These are phyloP conservation scores for Dioszegia aurantiaca DNA, from an alignment of 768 basidiomycete species.

Conservation along the genomic window DNA sequence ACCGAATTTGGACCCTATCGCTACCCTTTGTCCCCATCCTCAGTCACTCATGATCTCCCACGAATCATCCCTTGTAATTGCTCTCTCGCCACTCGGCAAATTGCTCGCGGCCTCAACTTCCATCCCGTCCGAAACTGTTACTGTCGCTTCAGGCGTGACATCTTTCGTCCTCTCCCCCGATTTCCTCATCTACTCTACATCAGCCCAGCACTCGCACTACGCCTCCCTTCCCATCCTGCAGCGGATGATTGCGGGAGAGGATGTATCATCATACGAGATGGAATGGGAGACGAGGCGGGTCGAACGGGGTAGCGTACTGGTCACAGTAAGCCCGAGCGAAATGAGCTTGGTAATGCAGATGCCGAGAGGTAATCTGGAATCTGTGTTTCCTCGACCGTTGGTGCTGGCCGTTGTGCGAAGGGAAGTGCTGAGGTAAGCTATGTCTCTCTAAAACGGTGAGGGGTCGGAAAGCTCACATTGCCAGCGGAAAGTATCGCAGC, in stretches of 20 bases:
- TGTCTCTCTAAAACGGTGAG: not conserved
- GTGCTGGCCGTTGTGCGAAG: constrained; percentile 78
- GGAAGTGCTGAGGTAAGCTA: constrained; percentile 68
- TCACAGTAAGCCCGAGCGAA: constrained; percentile 76
- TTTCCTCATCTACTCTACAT: constrained; percentile 81
- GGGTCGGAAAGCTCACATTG: constrained; percentile 15
- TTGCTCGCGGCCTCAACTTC: constrained; percentile 55
- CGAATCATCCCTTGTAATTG: constrained; percentile 58
- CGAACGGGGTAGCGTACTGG: constrained; percentile 85
- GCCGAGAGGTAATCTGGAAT: constrained; percentile 96
- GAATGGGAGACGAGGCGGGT: constrained; percentile 72
- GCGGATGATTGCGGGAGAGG: constrained; percentile 34
- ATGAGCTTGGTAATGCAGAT: constrained; percentile 94
- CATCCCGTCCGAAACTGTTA: constrained; percentile 1
- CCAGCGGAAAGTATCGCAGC: constrained; percentile 72
- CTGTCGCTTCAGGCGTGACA: constrained; percentile 53
- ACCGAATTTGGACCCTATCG: constrained; percentile 13
- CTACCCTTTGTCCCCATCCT: constrained; percentile 30
- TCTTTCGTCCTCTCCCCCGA: constrained; percentile 69
- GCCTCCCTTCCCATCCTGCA: constrained; percentile 57
- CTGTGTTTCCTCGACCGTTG: constrained; percentile 84
- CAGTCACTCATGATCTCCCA: constrained; percentile 22
- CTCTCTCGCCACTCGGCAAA: constrained; percentile 66
- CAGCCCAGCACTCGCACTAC: constrained; percentile 75
- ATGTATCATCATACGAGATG: constrained; percentile 41